phyloP scores from a whole-genome alignment of 225 moss, liverwort and hornwort species.

The Physcomitrellopsis africana region DNA sequence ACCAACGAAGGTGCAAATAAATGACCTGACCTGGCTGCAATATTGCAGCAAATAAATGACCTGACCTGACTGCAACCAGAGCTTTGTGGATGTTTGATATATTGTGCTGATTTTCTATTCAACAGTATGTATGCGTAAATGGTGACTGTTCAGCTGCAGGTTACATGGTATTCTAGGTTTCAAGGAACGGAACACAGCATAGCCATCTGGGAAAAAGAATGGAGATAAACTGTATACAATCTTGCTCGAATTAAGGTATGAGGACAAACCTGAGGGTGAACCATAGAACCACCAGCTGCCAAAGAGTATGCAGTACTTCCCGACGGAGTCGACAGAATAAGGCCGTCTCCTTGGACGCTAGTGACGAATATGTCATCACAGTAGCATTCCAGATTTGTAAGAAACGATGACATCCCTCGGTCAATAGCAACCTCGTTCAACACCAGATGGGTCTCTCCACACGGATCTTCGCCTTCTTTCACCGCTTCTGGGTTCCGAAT shows the following conservation, averaged over 20 bases:
- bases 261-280: conserved; percentile 83
- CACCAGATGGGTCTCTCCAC: conserved; percentile 72
- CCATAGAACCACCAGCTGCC: conserved; percentile 97
- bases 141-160: conserved; percentile 8
- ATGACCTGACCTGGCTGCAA: neutral
- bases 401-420: conserved; percentile 93
- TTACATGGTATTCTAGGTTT: conserved; percentile 4
- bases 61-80: neutral
- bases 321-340: conserved; percentile 94
- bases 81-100: neutral
- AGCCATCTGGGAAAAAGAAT: conserved; percentile 4
- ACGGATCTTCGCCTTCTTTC: conserved; percentile 47
- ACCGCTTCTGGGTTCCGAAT: conserved; percentile 65
- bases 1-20: neutral
- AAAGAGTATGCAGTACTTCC: conserved; percentile 95
- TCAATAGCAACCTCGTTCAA: conserved; percentile 91
- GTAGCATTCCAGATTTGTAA: conserved; percentile 94
- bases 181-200: neutral
- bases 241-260: neutral
- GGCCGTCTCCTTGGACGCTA: conserved; percentile 92
- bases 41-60: neutral
- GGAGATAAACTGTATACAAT: conserved; percentile 3
- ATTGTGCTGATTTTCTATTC: neutral
- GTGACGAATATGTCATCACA: conserved; percentile 92
- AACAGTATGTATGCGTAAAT: neutral